phyloP scores from a whole-genome alignment of 179 eudicot species.

The Spinacia oleracea region DNA sequence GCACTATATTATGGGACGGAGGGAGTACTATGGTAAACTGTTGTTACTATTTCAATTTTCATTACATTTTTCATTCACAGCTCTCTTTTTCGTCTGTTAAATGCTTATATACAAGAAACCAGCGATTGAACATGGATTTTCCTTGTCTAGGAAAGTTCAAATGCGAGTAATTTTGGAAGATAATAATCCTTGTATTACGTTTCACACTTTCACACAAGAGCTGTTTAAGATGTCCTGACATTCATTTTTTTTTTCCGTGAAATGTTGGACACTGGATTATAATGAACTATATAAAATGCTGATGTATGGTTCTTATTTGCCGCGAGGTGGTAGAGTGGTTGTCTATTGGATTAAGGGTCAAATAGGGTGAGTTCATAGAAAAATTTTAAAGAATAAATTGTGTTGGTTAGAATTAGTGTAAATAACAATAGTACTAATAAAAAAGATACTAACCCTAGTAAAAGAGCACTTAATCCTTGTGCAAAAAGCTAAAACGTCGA shows the following conservation, averaged over 20 bases:
- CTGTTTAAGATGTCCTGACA: background rate
- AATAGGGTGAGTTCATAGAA: too few species aligned
- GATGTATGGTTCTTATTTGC: background rate
- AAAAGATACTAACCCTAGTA: too few species aligned
- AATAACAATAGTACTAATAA: too few species aligned
- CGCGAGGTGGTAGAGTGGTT: background rate
- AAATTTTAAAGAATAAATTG: too few species aligned
- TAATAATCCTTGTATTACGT: background rate
- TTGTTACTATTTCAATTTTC: too few species aligned
- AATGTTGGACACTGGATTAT: background rate
- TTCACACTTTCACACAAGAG: background rate
- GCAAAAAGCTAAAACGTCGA: too few species aligned
- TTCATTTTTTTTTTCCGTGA: background rate
- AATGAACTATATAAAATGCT: background rate
- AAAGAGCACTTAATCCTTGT: too few species aligned
- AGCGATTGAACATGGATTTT: background rate
- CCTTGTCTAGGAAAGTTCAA: background rate
- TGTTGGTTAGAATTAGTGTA: too few species aligned
- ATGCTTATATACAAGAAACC: background rate
- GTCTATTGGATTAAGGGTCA: background rate
- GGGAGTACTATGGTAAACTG: too few species aligned
- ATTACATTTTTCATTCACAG: background rate
- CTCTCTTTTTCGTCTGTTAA: background rate
- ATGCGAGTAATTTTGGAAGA: background rate
- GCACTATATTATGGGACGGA: too few species aligned